phyloP scores from a whole-genome alignment of 2,329 filamentous ascomycete genomes.

The Diaporthe eres region DNA sequence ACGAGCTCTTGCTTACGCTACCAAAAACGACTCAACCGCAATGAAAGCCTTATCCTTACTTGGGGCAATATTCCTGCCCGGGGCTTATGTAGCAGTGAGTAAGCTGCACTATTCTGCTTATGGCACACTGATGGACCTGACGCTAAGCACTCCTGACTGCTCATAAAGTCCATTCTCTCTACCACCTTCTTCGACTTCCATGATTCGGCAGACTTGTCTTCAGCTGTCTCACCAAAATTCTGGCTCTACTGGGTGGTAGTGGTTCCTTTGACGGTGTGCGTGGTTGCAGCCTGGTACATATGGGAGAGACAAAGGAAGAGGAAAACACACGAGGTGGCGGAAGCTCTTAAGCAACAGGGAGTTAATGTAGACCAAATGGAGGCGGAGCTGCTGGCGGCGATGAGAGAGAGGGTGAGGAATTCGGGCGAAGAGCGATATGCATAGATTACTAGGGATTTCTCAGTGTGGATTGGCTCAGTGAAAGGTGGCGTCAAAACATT shows the following conservation, averaged over 20 bases:
- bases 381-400: neutral
- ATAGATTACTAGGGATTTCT: neutral
- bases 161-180: neutral
- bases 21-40: neutral
- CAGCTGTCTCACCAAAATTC: neutral
- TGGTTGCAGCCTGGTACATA: neutral
- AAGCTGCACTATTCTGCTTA: fast-evolving
- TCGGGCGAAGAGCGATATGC: neutral
- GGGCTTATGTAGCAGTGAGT: neutral
- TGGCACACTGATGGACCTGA: neutral
- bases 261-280: neutral
- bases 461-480: too few relatives aligned
- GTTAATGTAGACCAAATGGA: neutral
- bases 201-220: neutral
- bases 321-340: neutral
- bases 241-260: slow-evolving; percentile 5
- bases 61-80: neutral
- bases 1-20: neutral
- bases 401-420: neutral
- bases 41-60: neutral
- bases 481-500: neutral
- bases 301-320: neutral
- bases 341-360: neutral
- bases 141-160: neutral
- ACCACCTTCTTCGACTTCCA: neutral